Conservation (phyloP, 257 asterid species). For the Jacaranda mimosifolia region DNA sequence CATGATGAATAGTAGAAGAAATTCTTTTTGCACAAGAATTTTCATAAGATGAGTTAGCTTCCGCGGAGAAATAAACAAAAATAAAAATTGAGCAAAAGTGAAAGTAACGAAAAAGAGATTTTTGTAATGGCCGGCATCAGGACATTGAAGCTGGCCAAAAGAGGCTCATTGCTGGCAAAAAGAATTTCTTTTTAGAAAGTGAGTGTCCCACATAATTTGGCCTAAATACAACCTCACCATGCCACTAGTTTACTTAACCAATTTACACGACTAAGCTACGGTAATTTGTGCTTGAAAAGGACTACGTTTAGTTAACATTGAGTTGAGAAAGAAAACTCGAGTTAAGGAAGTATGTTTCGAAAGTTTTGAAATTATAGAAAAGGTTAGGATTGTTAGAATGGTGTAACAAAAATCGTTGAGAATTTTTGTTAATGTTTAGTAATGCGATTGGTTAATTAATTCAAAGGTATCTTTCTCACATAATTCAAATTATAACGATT, state of each 20-base stretch:
- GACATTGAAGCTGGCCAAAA: constrained; percentile 43
- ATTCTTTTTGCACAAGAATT: not conserved
- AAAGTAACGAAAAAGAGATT: constrained; percentile 14
- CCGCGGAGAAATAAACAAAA: not conserved
- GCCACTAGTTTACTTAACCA: not conserved
- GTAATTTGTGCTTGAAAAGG: too few relatives aligned
- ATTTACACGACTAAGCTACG: not conserved
- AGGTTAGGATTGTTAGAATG: too few relatives aligned
- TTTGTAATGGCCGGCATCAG: constrained; percentile 52
- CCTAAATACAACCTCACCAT: too few relatives aligned
- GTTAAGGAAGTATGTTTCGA: too few relatives aligned
- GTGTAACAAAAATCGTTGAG: too few relatives aligned
- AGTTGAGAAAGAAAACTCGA: too few relatives aligned
- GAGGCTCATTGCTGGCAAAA: constrained; percentile 26
- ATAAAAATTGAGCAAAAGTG: not conserved
- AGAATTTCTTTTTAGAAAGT: constrained; percentile 22
- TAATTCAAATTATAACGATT: too few relatives aligned
- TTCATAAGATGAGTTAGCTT: not conserved
- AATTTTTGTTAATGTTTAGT: too few relatives aligned
- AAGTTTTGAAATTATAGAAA: too few relatives aligned
- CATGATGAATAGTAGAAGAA: not conserved
- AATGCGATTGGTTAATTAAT: too few relatives aligned
- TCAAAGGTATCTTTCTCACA: too few relatives aligned
- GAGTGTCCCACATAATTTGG: not conserved
- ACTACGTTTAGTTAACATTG: too few relatives aligned